Evolutionary conservation across 345 rosid genomes (phyloP), one percentile per base, ranked within the genome.

Genomic region (Melaleuca quinquenervia): DNA sequence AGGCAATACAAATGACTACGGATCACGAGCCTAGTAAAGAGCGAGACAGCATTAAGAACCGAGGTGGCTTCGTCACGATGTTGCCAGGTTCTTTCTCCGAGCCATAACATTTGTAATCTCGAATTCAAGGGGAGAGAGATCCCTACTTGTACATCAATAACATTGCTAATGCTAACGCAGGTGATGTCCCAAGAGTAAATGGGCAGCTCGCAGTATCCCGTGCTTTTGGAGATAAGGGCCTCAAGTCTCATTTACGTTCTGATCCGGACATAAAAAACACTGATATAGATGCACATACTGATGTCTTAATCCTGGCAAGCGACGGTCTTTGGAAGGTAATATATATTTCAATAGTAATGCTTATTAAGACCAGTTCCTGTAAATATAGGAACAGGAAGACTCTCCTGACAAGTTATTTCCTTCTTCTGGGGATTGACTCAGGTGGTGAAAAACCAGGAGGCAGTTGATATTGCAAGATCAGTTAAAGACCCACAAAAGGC

Each of bases 1-100:
- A 91, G 86, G 96, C 95, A 1, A 82, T 90, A 87, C 95, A 93
- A 87, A 91, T 94, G 94, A 86, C 92, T 41, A 29, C 87, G 11
- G 94, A 94, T 87, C 96, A 94, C 52, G 96, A 94, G 85, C 96
- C 96, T 6, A 92, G 92, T 86, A 91, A 91, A n/a, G 94, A 94
- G 89, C 83, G 94, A 55, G 90, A 86, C 58, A 92, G 93, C 89
- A 94, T 93, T 5, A 94, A 93, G 88, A 87, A 88, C 85, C 90
- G 51, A 91, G 95, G 96, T 24, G 95, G 96, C 83, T 94, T 94
- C 85, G 96, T 93, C 83, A 92, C 96, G 7, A 94, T 92, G 87
- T 90, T 94, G 96, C 96, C 96, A 90, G 95, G 96, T 94, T 70
- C 85, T 84, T 83, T 26, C 13, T 70, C 78, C 24, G 5, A 70